Evolutionary conservation across 805 yeast species (phyloP).

Genomic region (Wickerhamomyces alni): DNA sequence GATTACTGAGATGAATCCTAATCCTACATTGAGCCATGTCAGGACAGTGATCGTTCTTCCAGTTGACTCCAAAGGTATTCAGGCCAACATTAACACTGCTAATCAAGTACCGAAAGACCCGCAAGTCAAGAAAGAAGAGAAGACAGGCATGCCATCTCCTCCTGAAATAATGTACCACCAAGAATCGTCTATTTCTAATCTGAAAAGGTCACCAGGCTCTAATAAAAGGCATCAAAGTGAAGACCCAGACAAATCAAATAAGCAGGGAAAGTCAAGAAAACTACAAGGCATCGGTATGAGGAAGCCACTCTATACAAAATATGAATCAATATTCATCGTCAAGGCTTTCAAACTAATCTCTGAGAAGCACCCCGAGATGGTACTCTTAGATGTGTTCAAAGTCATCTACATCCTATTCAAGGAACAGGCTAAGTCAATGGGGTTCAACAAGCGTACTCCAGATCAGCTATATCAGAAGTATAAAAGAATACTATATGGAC

Average conservation of each 20-base stretch:
- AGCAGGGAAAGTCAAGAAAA: slow-evolving; percentile 17
- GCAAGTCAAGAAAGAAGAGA: no score
- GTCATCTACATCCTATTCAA: slow-evolving; percentile 18
- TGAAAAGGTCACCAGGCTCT: no score
- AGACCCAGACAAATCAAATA: neutral
- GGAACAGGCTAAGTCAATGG: slow-evolving; percentile 15
- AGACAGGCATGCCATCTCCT: no score
- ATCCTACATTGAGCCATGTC: no score
- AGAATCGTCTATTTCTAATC: no score
- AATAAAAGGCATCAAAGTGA: neutral
- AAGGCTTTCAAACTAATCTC: slow-evolving; percentile 17
- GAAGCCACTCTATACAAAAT: slow-evolving; percentile 22
- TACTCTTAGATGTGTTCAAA: slow-evolving; percentile 19
- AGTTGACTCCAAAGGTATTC: no score
- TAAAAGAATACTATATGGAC: slow-evolving; percentile 20
- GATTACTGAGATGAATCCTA: no score
- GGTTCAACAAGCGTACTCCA: slow-evolving; percentile 21
- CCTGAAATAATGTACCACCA: no score
- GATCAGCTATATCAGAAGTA: slow-evolving; percentile 24
- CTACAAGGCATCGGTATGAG: slow-evolving; percentile 22
- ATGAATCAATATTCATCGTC: slow-evolving; percentile 20
- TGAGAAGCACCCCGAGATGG: slow-evolving; percentile 15
- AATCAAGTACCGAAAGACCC: no score
- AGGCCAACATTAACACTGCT: no score
- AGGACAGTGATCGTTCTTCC: no score